Evolutionary conservation across 2,329 filamentous ascomycete species (phyloP).

Genomic region (Fusarium sp.): DNA sequence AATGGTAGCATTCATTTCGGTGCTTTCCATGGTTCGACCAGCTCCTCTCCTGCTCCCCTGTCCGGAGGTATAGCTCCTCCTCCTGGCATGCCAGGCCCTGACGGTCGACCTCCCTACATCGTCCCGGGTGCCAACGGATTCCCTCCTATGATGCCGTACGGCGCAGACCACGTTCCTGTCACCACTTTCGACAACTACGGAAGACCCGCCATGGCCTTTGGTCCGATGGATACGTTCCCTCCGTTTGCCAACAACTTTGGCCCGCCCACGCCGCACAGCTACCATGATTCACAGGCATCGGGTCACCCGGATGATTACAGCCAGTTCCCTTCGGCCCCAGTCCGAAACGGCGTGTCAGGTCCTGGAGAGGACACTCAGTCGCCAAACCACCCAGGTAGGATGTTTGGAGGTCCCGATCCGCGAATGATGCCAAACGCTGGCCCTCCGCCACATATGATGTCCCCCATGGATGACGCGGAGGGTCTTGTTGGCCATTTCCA

Average conservation of each 20-base stretch:
- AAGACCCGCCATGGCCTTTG: conserved; percentile 49
- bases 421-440: conserved; percentile 48
- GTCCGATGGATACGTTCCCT: conserved; percentile 49
- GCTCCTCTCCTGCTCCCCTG: conserved; percentile 64
- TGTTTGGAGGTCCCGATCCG: conserved; percentile 46
- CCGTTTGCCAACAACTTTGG: conserved; percentile 55
- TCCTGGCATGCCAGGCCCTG: conserved; percentile 53
- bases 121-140: conserved; percentile 48
- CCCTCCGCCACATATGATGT: conserved; percentile 43
- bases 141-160: conserved; percentile 51
- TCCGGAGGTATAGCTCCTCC: conserved; percentile 59
- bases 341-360: conserved; percentile 49
- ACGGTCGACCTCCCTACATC: conserved; percentile 49
- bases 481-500: conserved; percentile 53
- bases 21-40: conserved; percentile 62
- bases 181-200: conserved; percentile 51
- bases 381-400: conserved; percentile 44
- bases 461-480: conserved; percentile 47
- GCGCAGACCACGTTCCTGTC: conserved; percentile 49
- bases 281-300: conserved; percentile 69
- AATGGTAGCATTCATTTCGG: conserved; percentile 67
- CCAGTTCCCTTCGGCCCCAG: conserved; percentile 52
- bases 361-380: conserved; percentile 46
- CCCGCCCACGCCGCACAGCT: conserved; percentile 67
- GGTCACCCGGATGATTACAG: conserved; percentile 57